Conservation (phyloP, 2,329 filamentous ascomycete species). For the Furcasterigmium furcatum region DNA sequence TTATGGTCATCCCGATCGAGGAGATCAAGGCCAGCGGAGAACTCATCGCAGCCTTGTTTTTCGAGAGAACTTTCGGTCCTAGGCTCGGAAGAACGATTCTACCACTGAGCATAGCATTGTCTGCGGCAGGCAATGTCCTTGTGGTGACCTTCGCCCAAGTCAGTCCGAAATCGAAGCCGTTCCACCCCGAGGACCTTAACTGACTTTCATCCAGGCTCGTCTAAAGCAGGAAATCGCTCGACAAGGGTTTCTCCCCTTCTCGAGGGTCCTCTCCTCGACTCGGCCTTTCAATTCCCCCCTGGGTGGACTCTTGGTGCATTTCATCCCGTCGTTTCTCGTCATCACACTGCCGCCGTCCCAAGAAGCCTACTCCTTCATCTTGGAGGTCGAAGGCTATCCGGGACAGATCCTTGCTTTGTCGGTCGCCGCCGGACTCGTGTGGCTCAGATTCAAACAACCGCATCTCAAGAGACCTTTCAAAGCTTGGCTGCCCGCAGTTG, state of each 20-base stretch:
- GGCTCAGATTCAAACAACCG: constrained; percentile 56
- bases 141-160: constrained; percentile 68
- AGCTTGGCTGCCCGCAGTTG: constrained; percentile 59
- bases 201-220: no score
- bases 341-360: constrained; percentile 62
- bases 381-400: constrained; percentile 69
- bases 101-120: constrained; percentile 63
- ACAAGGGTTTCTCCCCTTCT: constrained; percentile 67
- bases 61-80: constrained; percentile 59
- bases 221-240: constrained; percentile 71
- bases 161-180: no score
- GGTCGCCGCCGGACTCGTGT: constrained; percentile 54
- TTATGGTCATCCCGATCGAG: constrained; percentile 63
- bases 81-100: constrained; percentile 54
- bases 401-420: constrained; percentile 59
- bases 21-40: constrained; percentile 66
- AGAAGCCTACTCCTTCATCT: constrained; percentile 69
- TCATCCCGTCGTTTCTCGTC: constrained; percentile 63
- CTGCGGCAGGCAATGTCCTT: constrained; percentile 69
- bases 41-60: constrained; percentile 65
- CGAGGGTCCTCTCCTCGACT: constrained; percentile 58
- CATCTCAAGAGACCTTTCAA: constrained; percentile 62
- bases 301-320: constrained; percentile 66
- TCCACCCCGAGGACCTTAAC: no score
- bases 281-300: constrained; percentile 65